Conservation (phyloP, 2,329 filamentous ascomycete genomes). For the Paecilomyces variotii region DNA sequence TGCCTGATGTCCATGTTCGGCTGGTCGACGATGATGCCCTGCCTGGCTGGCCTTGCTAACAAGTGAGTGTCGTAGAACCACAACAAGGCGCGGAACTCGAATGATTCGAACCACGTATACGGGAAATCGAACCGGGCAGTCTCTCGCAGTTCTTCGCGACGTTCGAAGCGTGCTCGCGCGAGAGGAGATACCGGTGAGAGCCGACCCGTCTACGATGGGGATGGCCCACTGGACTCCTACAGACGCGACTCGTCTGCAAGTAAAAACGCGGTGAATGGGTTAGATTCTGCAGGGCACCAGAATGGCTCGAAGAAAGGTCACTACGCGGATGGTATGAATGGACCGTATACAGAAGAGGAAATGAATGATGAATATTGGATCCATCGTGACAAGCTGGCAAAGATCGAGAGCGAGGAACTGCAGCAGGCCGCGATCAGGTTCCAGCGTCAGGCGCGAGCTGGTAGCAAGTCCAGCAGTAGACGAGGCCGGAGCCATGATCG, state of each 20-base stretch:
- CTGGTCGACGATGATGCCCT: background rate
- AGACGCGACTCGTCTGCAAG: slow-evolving; percentile 19
- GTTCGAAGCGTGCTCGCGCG: slow-evolving; percentile 23
- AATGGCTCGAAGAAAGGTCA: slow-evolving; percentile 12
- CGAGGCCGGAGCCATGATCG: slow-evolving; percentile 32
- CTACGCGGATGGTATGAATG: slow-evolving; percentile 11
- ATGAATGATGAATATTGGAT: slow-evolving; percentile 39
- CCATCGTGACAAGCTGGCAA: slow-evolving; percentile 43
- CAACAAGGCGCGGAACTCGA: slow-evolving; percentile 28
- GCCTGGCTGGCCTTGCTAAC: background rate
- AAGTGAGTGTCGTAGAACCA: slow-evolving; percentile 5
- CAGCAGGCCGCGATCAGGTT: slow-evolving; percentile 40
- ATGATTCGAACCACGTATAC: slow-evolving; percentile 25
- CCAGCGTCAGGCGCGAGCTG: slow-evolving; percentile 28
- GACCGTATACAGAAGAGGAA: slow-evolving; percentile 15
- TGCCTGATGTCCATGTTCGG: background rate
- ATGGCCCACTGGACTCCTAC: slow-evolving; percentile 29
- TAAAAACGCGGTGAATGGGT: slow-evolving; percentile 11
- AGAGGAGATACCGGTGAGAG: slow-evolving; percentile 26
- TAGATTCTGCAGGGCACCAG: slow-evolving; percentile 15
- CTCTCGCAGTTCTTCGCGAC: slow-evolving; percentile 28
- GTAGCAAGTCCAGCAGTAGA: slow-evolving; percentile 26
- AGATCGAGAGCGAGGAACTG: slow-evolving; percentile 44
- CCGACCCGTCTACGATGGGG: slow-evolving; percentile 31
- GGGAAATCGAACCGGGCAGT: slow-evolving; percentile 16